Conservation (phyloP, 2,329 filamentous ascomycete species). For the Rhynchosporium agropyri region DNA sequence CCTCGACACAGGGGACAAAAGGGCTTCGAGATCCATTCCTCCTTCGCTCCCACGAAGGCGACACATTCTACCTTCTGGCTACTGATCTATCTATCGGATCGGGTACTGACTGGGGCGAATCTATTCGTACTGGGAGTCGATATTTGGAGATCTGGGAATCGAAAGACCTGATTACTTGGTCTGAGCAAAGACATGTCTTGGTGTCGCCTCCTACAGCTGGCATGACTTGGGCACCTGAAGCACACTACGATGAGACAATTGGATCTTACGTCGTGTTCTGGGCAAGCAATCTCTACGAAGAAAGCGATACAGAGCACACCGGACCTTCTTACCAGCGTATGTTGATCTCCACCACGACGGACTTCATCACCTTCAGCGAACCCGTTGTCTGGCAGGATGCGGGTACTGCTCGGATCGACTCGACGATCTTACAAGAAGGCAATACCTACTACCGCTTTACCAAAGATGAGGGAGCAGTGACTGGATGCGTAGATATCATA, state of each 20-base stretch:
- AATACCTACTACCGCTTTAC: constrained; percentile 21
- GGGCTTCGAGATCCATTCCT: constrained; percentile 19
- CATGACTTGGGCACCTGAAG: constrained; percentile 21
- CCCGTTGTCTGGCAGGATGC: constrained; percentile 21
- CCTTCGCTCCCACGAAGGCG: constrained; percentile 19
- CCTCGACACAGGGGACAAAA: constrained; percentile 18
- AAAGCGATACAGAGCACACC: constrained; percentile 15
- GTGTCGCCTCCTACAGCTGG: constrained; percentile 22
- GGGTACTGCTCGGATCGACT: constrained; percentile 16
- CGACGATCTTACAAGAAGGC: constrained; percentile 17
- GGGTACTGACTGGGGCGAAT: constrained; percentile 16
- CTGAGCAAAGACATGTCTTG: constrained; percentile 18
- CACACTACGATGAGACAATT: constrained; percentile 15
- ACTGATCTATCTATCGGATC: constrained; percentile 21
- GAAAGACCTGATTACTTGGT: constrained; percentile 18
- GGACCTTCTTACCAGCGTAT: constrained; percentile 18
- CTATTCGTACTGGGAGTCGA: constrained; percentile 15
- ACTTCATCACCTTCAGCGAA: constrained; percentile 20
- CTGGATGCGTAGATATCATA: constrained; percentile 20
- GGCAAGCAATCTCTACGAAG: constrained; percentile 15
- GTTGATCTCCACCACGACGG: constrained; percentile 14
- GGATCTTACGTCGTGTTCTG: constrained; percentile 18
- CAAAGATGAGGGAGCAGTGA: constrained; percentile 18
- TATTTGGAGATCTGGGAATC: constrained; percentile 24
- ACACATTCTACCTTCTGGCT: constrained; percentile 19